These are phyloP conservation scores for Flagelloscypha sp. DNA, from an alignment of 768 basidiomycete species.

Conservation along the genomic window DNA sequence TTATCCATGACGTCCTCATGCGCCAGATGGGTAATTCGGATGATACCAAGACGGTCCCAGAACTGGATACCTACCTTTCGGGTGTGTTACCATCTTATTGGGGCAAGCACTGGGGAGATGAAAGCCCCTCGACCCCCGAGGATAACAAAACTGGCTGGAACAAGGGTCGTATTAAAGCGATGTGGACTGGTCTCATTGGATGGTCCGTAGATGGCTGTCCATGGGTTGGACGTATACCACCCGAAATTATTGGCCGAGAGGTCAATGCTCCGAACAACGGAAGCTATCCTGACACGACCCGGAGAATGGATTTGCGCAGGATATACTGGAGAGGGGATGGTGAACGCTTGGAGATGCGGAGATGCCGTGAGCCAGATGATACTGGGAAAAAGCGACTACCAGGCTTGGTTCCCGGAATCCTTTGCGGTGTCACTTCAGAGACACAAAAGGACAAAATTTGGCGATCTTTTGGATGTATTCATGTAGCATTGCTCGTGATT, in stretches of 20 bases:
- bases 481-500: too few species aligned
- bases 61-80: constrained; percentile 36
- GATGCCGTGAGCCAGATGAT: constrained; percentile 56
- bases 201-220: constrained; percentile 53
- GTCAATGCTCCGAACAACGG: not conserved
- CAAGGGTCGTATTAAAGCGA: constrained; percentile 40
- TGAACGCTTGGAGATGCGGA: constrained; percentile 57
- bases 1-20: too few species aligned
- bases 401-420: too few species aligned
- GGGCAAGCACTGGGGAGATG: constrained; percentile 34
- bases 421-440: too few species aligned
- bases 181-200: constrained; percentile 61
- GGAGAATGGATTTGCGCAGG: constrained; percentile 75
- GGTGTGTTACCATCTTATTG: constrained; percentile 52
- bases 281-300: constrained; percentile 27
- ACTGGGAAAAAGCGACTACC: too few species aligned
- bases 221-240: constrained; percentile 64
- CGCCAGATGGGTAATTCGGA: too few species aligned
- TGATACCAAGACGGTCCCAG: too few species aligned
- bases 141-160: constrained; percentile 23
- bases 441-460: too few species aligned
- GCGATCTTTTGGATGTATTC: too few species aligned
- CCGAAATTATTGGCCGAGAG: constrained; percentile 31
- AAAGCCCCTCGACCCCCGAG: constrained; percentile 14
- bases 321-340: constrained; percentile 70